Base-by-base conservation (phyloP, 1,284 basidiomycete species). In the Ustilago lituana region DNA sequence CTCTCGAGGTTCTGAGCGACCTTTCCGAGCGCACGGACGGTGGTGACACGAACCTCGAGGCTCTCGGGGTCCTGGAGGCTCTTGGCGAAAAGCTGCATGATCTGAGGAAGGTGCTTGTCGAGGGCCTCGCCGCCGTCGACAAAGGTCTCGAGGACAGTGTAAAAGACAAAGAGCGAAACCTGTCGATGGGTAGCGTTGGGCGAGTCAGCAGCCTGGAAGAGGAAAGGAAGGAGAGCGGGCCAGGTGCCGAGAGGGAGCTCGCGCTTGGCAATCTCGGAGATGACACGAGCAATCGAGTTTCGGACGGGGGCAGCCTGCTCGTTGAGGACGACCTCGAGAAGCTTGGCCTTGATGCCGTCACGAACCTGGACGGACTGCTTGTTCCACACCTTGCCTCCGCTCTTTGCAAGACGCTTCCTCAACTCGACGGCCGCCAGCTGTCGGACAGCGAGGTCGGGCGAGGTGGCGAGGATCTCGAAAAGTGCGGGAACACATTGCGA, bases 351-450 rank as follows among this genome's bases (percentile, higher is more conserved):
- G 85, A 98, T 93, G 80, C 91, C 87, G 70, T 89, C 86, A 49
- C 95, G 89, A 64, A 91, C 86, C 44, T 87, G 84, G 79, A 88
- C 87, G 38, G 88, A 84, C 53, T 93, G 87, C 75, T 88, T 86
- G 35, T 88, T 86, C 95, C 96, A 98, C 35, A 94, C 84, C 82
- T 88, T 89, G 52, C 91, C 91, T 73, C 90, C 90, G 78, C 90
- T 90, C 82, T 89, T 87, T 23, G 86, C 84, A 57, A 98, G 87
- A 64, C 95, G 90, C 86, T 99, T 99, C 74, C 96, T 87, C 79
- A 98, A 86, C 85, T 99, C 96, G 58, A 98, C 94, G n/a, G 94
- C 93, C 46, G 94, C 92, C 20, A 99, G 88, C 88, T 99, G 96
- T 54, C 95, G 92, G 63, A 97, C 89, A 17, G 68, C 70, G n/a